Evolutionary conservation across 257 asterid genomes (phyloP), one percentile per base, ranked within the genome.

Genomic region (Solanum corneliomulleri): DNA sequence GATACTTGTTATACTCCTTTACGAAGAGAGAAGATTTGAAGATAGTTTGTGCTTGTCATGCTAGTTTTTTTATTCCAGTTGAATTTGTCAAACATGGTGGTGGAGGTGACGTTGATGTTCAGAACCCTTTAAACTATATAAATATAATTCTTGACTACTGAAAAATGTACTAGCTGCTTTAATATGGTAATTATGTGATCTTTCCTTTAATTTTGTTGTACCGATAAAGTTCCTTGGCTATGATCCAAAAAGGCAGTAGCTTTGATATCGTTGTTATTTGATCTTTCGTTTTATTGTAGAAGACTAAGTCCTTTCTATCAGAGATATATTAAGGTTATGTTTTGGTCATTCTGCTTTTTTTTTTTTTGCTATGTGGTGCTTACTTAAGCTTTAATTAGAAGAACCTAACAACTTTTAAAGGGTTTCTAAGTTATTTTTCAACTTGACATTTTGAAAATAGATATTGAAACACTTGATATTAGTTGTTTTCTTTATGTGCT

Each of bases 41-140:
- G 62, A 96, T 96, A 21, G 89, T 96, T 14, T 96, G 98, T 44
- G 96, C 91, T n/a, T 95, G 99, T 89, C 99, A 96, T 84, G 98
- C 98, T 77, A 64, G 23, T 69, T 94, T 93, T 62, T 89, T 94
- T 7, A 90, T 98, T 2, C 98, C 98, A 2, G 94, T 94, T 3
- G 98, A 95, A 85, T 96, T 96, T 82, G 88, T 93, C 27, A 90
- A 88, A 91, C 98, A 95, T 58, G 99, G 94, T 2, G 98, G 99
- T 0, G 97, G 98, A 5, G 91, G 87, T 1, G 94, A 92, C 16
- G 97, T 93, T 35, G 39, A 35, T 6, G 39, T 35, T 4, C 93
- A 89, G 62, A 89, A 96, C 90, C 98, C 98, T 1, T 68, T 95
- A 90, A 93, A 89, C 92, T 96, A 93, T 74, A 96, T 96, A 13